Conservation (phyloP, 805 yeast species). For the Saccharomycopsis javanensis region DNA sequence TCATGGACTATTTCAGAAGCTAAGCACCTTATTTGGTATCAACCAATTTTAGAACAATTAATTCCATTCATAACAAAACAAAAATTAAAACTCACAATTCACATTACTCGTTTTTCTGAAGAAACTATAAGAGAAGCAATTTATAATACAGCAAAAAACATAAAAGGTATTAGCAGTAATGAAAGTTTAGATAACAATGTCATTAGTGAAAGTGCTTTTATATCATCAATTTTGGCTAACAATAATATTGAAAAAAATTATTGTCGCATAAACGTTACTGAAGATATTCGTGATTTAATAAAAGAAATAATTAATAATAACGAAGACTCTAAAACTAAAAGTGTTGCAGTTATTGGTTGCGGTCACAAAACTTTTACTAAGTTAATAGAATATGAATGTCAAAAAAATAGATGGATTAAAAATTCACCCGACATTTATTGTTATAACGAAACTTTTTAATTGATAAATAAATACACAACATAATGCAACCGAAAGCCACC, state of each 20-base stretch:
- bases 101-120: conserved; percentile 23
- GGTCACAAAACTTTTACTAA: conserved; percentile 31
- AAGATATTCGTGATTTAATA: neutral
- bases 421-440: conserved; percentile 35
- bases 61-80: conserved; percentile 19
- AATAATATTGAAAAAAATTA: neutral
- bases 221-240: neutral
- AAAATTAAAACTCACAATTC: conserved; percentile 23
- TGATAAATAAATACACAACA: neutral
- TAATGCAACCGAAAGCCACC: too few species aligned
- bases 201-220: neutral
- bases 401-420: conserved; percentile 22
- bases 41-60: conserved; percentile 28
- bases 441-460: conserved; percentile 27
- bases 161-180: neutral
- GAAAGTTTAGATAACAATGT: neutral
- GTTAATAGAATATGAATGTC: conserved; percentile 26
- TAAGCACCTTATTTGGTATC: conserved; percentile 30
- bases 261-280: neutral
- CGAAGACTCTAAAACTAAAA: conserved; percentile 21
- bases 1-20: conserved; percentile 28
- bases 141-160: neutral
- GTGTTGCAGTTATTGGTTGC: conserved; percentile 33
- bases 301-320: conserved; percentile 14
- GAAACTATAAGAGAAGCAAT: neutral